Evolutionary conservation across 495 filamentous ascomycete genomes (phyloP), one percentile per base, ranked within the genome.

Genomic region (Xylaria scruposa): DNA sequence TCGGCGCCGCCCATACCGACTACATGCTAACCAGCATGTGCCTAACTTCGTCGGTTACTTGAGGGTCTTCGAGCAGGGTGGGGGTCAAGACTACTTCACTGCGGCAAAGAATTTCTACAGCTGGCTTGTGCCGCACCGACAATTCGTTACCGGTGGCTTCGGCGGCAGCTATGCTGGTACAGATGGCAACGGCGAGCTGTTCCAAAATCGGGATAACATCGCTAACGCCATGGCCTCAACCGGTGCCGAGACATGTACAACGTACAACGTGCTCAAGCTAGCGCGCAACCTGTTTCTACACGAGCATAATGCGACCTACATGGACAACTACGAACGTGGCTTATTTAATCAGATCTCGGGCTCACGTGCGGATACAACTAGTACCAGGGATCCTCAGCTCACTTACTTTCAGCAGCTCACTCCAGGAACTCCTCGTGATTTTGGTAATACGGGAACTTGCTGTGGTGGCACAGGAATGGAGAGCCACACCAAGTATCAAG

Each of bases 251-350:
- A 72, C 72, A 10, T 81, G 79, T 70, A 78, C 79, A 13, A 73
- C 75, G 26, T 81, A 81, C 60, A 81, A 81, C 53, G 71, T 78
- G 72, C 75, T 81, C 26, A 81, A 81, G 62, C 68, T 81, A 24
- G 79, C 78, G 10, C 76, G 78, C 44, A 78, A 81, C 31, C 72
- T 81, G 24, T 81, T 73, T 40, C 29, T 76, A 7, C 72, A 77
- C 49, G 75, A 79, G 31, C 74, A 73, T 44, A 77, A 73, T 40
- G 76, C 79, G 8, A 73, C 73, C 12, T 81, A 81, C 68, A 78
- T 81, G 73, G 79, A 81, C 62, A 77, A 73, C 72, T 81, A 81
- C 71, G 79, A 81, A 61, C 79, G 79, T 33, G 77, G 76, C 21
- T 47, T 81, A 38, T 75, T 78, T 33, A 81, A 81, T 58, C 73